These are phyloP conservation scores for Raddia guianensis DNA, from an alignment of 176 grass and related monocot genomes.

Conservation along the genomic window DNA sequence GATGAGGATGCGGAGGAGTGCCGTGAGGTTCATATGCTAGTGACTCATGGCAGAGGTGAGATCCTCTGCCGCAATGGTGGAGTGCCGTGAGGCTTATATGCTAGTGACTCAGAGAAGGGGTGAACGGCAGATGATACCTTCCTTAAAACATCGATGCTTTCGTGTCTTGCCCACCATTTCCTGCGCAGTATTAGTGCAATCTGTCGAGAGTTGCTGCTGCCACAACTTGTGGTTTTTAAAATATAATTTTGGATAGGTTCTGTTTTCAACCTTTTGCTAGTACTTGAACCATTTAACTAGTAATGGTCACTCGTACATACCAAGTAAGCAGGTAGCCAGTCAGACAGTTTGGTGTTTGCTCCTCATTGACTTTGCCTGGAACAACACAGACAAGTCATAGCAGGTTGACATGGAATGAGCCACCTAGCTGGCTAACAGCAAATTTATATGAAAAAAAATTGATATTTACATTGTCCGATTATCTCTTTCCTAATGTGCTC, in stretches of 20 bases:
- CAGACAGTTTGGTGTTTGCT: conserved; percentile 33
- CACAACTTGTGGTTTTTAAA: not conserved
- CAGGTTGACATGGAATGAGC: conserved; percentile 1
- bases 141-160: not conserved
- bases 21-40: too few relatives aligned
- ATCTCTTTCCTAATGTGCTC: conserved; percentile 40
- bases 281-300: conserved; percentile 8
- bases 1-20: too few relatives aligned
- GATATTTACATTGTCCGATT: conserved; percentile 21
- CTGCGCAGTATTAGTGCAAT: not conserved
- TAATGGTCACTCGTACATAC: not conserved
- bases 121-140: too few relatives aligned
- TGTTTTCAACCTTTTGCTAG: not conserved
- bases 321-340: not conserved
- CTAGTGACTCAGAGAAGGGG: too few relatives aligned
- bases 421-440: conserved; percentile 6
- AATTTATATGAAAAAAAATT: conserved; percentile 8
- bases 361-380: conserved; percentile 14
- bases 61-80: too few relatives aligned
- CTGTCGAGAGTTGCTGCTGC: not conserved
- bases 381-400: conserved; percentile 25
- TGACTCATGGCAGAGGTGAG: too few relatives aligned
- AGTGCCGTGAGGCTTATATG: too few relatives aligned
- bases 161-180: not conserved
- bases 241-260: not conserved